phyloP scores from a whole-genome alignment of 2,329 filamentous ascomycete species.

The Sarocladium strictum region DNA sequence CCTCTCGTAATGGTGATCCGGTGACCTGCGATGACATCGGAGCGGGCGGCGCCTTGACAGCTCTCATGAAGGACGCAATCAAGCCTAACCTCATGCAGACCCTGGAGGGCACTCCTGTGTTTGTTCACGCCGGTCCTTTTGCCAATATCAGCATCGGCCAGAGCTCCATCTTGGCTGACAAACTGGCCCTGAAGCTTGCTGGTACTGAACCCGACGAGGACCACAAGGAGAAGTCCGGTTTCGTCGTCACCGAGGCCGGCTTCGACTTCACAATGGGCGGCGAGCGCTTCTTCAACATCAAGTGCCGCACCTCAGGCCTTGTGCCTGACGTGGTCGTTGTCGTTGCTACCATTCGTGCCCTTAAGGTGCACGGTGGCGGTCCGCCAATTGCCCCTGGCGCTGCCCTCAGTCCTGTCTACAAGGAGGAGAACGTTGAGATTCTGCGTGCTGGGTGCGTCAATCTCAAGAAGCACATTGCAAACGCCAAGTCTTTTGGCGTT shows the following conservation, averaged over 20 bases:
- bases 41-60: slow-evolving; percentile 83
- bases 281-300: slow-evolving; percentile 99
- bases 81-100: slow-evolving; percentile 99
- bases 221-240: slow-evolving; percentile 74
- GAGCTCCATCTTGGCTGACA: slow-evolving; percentile 91
- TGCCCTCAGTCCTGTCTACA: slow-evolving; percentile 80
- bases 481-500: slow-evolving; percentile 82
- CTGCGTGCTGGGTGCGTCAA: slow-evolving; percentile 89
- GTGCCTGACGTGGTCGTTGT: slow-evolving; percentile 91
- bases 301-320: slow-evolving; percentile 91
- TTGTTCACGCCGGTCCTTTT: slow-evolving; percentile 95
- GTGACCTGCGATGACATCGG: slow-evolving; percentile 96
- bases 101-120: slow-evolving; percentile 91
- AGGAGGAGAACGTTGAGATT: slow-evolving; percentile 87
- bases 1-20: slow-evolving; percentile 76
- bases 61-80: slow-evolving; percentile 95
- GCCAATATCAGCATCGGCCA: slow-evolving; percentile 98
- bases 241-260: slow-evolving; percentile 92
- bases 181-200: slow-evolving; percentile 89
- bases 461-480: slow-evolving; percentile 88
- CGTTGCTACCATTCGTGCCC: slow-evolving; percentile 87
- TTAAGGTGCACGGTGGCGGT: slow-evolving; percentile 95
- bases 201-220: slow-evolving; percentile 92
- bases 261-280: slow-evolving; percentile 99
- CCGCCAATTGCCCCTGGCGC: slow-evolving; percentile 89